Base-by-base conservation (phyloP, 2,329 filamentous ascomycete genomes). In the Westerdykella sp. region DNA sequence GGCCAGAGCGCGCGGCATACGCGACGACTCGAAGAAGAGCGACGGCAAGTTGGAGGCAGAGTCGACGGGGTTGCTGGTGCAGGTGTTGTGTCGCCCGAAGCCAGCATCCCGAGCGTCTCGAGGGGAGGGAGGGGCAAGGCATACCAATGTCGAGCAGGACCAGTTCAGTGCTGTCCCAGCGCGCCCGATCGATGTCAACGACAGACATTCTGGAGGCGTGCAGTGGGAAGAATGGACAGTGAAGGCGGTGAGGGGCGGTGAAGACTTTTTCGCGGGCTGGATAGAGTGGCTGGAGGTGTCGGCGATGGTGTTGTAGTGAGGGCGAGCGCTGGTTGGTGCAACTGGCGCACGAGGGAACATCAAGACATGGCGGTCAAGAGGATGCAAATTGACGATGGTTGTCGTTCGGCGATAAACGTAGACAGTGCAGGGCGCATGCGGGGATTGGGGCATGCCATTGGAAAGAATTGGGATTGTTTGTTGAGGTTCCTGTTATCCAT, bases 61-160 rank as follows among this genome's bases (percentile, higher is more conserved):
- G 25, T 28, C 25, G 25, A 28, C 9, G 25, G 25, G 50, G 56
- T 46, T 54, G 47, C 43, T 42, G 42, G 49, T 38, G 50, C 44
- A 41, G 25, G 25, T 28, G 25, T 12, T 28, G 25, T 28, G 25
- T 15, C n/a, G 7, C 10, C 32, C 13, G 32, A 13, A 32, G 12
- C 7, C 10, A 12, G 32, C 32, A 35, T 14, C n/a, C 32, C 10
- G 32, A 14, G 7, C 16, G 32, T 18, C n/a, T 35, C 32, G n/a
- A 35, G 32, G 28, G 18, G 44, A 39, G 34, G 32, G 34, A 43
- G 46, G 48, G 16, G 34, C 32, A 35, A 41, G 40, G 67, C 72
- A 72, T 71, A 80, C 77, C 77, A 60, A 80, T 80, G 63, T 80
- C 77, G 53, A 80, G 72, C 55, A 80, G 63, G 55, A 78, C 69